Evolutionary conservation across 768 basidiomycete genomes (phyloP).

Genomic region (Solioccasus polychromus): DNA sequence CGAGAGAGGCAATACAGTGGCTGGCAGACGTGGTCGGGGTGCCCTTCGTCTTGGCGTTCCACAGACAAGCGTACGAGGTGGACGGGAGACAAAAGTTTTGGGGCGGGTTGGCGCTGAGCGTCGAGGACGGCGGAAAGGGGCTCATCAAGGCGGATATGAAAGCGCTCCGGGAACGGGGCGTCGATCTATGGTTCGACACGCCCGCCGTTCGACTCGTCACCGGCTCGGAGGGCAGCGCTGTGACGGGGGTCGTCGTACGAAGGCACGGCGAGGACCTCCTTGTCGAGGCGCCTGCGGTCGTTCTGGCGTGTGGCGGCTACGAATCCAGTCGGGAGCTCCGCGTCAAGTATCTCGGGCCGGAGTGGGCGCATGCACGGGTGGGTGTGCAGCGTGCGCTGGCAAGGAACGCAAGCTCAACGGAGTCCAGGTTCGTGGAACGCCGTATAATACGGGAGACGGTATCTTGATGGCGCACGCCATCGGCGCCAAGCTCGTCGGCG

Average conservation of each 20-base stretch:
- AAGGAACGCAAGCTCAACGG: not conserved
- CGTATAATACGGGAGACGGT: constrained; percentile 69
- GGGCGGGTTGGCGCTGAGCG: constrained; percentile 64
- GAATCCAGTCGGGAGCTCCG: constrained; percentile 56
- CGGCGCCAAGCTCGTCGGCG: constrained; percentile 58
- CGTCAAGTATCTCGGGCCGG: constrained; percentile 50
- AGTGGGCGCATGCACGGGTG: constrained; percentile 59
- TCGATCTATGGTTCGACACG: constrained; percentile 57
- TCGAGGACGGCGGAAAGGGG: constrained; percentile 67
- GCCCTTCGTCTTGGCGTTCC: constrained; percentile 57
- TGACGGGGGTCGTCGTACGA: constrained; percentile 47
- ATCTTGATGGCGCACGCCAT: constrained; percentile 48
- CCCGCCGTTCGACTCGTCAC: constrained; percentile 38
- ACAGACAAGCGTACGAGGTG: constrained; percentile 67
- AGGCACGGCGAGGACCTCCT: constrained; percentile 34
- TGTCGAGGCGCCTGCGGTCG: constrained; percentile 44
- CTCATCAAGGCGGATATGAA: constrained; percentile 54
- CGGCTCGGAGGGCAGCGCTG: constrained; percentile 35
- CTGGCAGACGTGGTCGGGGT: constrained; percentile 48
- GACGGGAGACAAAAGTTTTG: constrained; percentile 63
- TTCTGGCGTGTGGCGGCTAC: constrained; percentile 67
- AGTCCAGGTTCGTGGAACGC: constrained; percentile 62
- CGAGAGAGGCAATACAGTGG: constrained; percentile 58
- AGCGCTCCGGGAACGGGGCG: constrained; percentile 47
- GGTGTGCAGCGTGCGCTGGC: constrained; percentile 1